Evolutionary conservation across 1,139 yeast genomes (phyloP), one percentile per base, ranked within the genome.

Genomic region (Yamadazyma dushanensis): DNA sequence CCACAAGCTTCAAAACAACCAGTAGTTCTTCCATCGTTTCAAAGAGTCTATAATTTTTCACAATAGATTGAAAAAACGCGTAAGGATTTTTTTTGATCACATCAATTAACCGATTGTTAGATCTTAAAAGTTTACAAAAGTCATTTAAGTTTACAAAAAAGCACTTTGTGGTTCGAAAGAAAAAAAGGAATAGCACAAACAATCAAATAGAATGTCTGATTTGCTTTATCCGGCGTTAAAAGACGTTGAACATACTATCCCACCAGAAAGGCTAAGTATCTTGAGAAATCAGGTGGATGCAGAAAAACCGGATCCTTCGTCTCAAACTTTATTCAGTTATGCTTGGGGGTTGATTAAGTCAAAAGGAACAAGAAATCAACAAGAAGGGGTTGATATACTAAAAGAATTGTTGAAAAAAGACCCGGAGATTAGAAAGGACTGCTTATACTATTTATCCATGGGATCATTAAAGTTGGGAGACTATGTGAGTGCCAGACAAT

Each of bases 261-360:
- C 90, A 1, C 72, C 76, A 3, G 85, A 83, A 41, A 95, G 92
- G 54, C 70, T 94, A 32, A 80, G 77, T 13, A 75, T 89, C 3
- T 73, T 92, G 27, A 80, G 78, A 43, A 76, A 82, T 50, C 97
- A 90, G 50, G 87, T 88, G 31, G 77, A 80, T 23, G 70, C 83
- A 2, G 98, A 94, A 57, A 82, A 85, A 26, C 95, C 94, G 8
- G 68, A 75, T 34, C 90, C 88, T 1, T 73, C 89, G 0, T 73
- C 87, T 0, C 97, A 88, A 57, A 83, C 96, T 3, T 76, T 80
- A 40, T 94, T 94, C 71, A 94, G 92, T 60, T 87, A 86, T 52
- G 95, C 97, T 1, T 94, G 99, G 98, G 98, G 95, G 1, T 67
- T 92, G 36, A 78, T 94, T 44, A 89, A 89, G 56, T 80, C 95